phyloP scores from a whole-genome alignment of 2,329 filamentous ascomycete genomes.

The Sporothrix curviconia region DNA sequence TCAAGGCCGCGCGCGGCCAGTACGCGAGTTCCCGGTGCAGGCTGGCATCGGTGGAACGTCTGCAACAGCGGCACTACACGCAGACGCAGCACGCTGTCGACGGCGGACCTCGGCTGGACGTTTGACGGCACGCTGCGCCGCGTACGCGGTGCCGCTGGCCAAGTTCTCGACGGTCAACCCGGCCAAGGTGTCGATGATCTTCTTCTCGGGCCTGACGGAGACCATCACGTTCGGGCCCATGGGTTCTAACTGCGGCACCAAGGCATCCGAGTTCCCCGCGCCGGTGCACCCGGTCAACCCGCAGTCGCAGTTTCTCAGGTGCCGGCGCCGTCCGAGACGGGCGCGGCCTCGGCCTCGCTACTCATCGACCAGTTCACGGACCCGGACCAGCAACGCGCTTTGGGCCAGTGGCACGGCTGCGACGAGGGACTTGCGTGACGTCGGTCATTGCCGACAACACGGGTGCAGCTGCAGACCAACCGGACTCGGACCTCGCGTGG shows the following conservation, averaged over 20 bases:
- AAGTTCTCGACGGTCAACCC: conserved; percentile 45
- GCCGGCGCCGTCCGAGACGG: conserved; percentile 35
- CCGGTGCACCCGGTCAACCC: conserved; percentile 17
- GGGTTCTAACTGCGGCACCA: conserved; percentile 51
- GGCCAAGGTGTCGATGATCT: conserved; percentile 45
- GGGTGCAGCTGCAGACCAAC: conserved; percentile 50
- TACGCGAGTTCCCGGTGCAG: conserved; percentile 45
- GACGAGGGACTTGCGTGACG: conserved; percentile 49
- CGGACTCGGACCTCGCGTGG: conserved; percentile 40
- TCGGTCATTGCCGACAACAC: conserved; percentile 36
- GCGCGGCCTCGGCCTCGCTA: conserved; percentile 39
- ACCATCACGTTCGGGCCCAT: conserved; percentile 49
- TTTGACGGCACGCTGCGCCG: conserved; percentile 54
- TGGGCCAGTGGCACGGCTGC: conserved; percentile 59
- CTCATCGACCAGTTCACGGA: conserved; percentile 57
- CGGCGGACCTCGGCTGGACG: conserved; percentile 50
- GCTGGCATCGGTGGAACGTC: conserved; percentile 39
- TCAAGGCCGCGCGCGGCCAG: conserved; percentile 47
- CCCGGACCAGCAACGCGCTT: conserved; percentile 49
- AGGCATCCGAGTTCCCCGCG: conserved; percentile 41
- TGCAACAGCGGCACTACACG: conserved; percentile 33
- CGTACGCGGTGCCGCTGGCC: conserved; percentile 52
- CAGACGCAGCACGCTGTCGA: conserved; percentile 32
- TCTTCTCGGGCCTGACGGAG: conserved; percentile 41
- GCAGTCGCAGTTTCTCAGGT: conserved; percentile 36